Conservation (phyloP, 192 early-diverging fungal genomes). For the Podochytrium sp. region DNA sequence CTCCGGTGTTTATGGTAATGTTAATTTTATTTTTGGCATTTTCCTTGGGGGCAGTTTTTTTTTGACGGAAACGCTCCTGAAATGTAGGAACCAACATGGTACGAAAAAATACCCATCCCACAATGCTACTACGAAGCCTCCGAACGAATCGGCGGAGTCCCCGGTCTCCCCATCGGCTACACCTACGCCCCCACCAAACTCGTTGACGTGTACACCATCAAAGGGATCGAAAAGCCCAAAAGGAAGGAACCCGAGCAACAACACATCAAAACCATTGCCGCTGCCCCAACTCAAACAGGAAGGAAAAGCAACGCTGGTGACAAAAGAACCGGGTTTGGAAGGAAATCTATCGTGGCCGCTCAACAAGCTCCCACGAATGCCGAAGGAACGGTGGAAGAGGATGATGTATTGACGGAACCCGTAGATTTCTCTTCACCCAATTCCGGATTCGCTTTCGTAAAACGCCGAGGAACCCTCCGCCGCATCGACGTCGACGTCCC, state of each 20-base stretch:
- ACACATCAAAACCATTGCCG: background rate
- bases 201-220: conserved; percentile 41
- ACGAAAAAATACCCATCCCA: conserved; percentile 48
- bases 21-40: no score
- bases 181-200: conserved; percentile 50
- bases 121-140: conserved; percentile 47
- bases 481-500: conserved; percentile 4
- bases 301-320: background rate
- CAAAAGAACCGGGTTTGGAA: no score
- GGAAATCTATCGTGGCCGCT: background rate
- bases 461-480: conserved; percentile 16
- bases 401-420: background rate
- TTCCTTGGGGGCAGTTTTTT: background rate
- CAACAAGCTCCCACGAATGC: background rate
- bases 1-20: conserved; percentile 61
- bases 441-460: conserved; percentile 26
- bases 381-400: background rate
- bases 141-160: conserved; percentile 51
- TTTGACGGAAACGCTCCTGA: background rate
- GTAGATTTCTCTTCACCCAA: background rate
- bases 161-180: conserved; percentile 56
- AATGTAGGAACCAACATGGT: conserved; percentile 43
- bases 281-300: background rate
- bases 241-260: background rate
- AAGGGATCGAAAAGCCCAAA: conserved; percentile 28